Percentiles rank a stretch among this genome's conserved stretches.
These are phyloP conservation scores for Salisapilia sapeloensis DNA, from an alignment of 352 stramenopile genomes.

Conservation along the genomic window DNA sequence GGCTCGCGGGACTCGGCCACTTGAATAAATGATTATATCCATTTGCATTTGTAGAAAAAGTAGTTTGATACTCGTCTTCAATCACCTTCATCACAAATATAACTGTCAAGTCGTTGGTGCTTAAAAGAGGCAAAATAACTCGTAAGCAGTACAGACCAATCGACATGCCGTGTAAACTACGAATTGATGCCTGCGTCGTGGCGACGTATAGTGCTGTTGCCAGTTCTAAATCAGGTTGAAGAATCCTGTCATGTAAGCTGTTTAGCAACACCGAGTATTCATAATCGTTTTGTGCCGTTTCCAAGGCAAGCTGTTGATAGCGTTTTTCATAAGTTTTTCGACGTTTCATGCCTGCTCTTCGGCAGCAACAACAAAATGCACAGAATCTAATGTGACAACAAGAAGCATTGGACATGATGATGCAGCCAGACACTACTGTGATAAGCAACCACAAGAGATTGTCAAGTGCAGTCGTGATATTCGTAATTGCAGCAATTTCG, in stretches of 20 bases:
- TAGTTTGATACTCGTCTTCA: no score
- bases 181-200: no score
- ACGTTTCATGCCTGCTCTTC: constrained; percentile 15
- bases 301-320: constrained; percentile 13
- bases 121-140: no score
- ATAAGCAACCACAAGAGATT: constrained; percentile 17
- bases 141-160: no score
- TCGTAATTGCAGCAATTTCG: neutral
- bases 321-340: constrained; percentile 18
- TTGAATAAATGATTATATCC: no score
- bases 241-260: constrained; percentile 18
- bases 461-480: constrained; percentile 10
- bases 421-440: constrained; percentile 8
- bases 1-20: no score
- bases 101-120: no score
- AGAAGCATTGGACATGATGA: constrained; percentile 30
- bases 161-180: no score
- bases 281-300: constrained; percentile 48
- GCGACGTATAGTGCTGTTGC: no score
- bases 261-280: constrained; percentile 54
- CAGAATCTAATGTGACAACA: constrained; percentile 32
- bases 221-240: constrained; percentile 23
- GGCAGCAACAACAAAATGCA: constrained; percentile 35
- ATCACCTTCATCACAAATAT: no score
- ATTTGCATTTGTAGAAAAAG: no score